Percentiles rank a stretch among this genome's conserved stretches.
Evolutionary conservation across 2,329 filamentous ascomycete genomes (phyloP).

Genomic region (Cytospora leucostoma): DNA sequence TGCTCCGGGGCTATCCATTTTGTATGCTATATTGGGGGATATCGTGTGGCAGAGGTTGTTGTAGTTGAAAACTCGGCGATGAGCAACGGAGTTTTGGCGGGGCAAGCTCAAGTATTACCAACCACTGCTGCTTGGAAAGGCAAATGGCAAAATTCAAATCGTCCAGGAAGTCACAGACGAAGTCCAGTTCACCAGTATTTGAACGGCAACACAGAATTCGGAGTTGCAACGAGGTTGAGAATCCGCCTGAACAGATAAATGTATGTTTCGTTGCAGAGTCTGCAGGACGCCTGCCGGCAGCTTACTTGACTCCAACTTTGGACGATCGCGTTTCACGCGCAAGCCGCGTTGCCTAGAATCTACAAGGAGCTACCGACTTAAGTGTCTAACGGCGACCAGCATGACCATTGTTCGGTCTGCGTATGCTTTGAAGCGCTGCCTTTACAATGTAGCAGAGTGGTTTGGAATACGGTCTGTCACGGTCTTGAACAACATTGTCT

Average conservation of each 20-base stretch:
- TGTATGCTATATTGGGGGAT: neutral
- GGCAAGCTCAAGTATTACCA: conserved; percentile 8
- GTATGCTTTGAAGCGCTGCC: neutral
- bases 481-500: neutral
- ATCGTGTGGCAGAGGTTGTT: neutral
- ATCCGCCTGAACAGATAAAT: neutral
- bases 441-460: neutral
- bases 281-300: conserved; percentile 2
- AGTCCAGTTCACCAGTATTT: neutral
- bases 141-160: neutral
- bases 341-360: conserved; percentile 2
- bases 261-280: neutral
- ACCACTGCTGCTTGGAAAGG: neutral
- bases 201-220: neutral
- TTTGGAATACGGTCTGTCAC: neutral
- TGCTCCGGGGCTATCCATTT: conserved; percentile 33
- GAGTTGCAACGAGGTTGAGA: neutral
- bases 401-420: neutral
- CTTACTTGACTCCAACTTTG: neutral
- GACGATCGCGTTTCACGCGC: conserved; percentile 10
- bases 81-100: conserved; percentile 20
- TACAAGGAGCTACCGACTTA: neutral
- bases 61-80: conserved; percentile 9
- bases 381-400: no score
- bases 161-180: neutral